Evolutionary conservation across 2,329 filamentous ascomycete genomes (phyloP).

Genomic region (Sporothrix variecibatus): DNA sequence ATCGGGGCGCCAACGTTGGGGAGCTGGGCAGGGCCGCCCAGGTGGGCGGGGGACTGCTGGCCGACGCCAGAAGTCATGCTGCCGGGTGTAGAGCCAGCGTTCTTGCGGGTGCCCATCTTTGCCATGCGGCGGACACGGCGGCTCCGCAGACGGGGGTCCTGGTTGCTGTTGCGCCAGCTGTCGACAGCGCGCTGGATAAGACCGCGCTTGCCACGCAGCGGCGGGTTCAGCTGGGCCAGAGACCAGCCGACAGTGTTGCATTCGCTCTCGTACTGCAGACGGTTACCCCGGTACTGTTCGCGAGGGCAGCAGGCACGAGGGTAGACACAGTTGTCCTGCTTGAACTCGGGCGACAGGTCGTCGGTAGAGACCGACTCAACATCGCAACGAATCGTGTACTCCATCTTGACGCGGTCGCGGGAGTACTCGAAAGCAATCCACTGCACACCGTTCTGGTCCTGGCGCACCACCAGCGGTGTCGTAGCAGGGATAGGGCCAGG

Average conservation of each 20-base stretch:
- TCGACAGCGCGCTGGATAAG: slow-evolving; percentile 96
- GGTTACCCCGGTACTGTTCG: slow-evolving; percentile 94
- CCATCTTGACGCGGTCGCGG: slow-evolving; percentile 96
- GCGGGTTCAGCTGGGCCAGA: slow-evolving; percentile 86
- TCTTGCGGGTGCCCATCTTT: slow-evolving; percentile 88
- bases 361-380: slow-evolving; percentile 96
- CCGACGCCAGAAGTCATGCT: slow-evolving; percentile 34
- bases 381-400: slow-evolving; percentile 97
- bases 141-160: slow-evolving; percentile 87
- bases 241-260: slow-evolving; percentile 99
- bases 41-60: slow-evolving; percentile 29
- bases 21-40: slow-evolving; percentile 55
- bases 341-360: slow-evolving; percentile 82
- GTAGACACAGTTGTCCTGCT: slow-evolving; percentile 97
- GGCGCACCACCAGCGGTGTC: slow-evolving; percentile 87
- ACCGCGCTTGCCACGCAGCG: slow-evolving; percentile 87
- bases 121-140: slow-evolving; percentile 91
- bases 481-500: slow-evolving; percentile 96
- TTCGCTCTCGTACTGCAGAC: slow-evolving; percentile 94
- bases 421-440: slow-evolving; percentile 99
- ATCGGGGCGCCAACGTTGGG: slow-evolving; percentile 63
- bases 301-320: slow-evolving; percentile 92
- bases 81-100: slow-evolving; percentile 51
- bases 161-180: slow-evolving; percentile 98
- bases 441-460: slow-evolving; percentile 95